phyloP scores from a whole-genome alignment of 495 filamentous ascomycete species.

The Halenospora varia region DNA sequence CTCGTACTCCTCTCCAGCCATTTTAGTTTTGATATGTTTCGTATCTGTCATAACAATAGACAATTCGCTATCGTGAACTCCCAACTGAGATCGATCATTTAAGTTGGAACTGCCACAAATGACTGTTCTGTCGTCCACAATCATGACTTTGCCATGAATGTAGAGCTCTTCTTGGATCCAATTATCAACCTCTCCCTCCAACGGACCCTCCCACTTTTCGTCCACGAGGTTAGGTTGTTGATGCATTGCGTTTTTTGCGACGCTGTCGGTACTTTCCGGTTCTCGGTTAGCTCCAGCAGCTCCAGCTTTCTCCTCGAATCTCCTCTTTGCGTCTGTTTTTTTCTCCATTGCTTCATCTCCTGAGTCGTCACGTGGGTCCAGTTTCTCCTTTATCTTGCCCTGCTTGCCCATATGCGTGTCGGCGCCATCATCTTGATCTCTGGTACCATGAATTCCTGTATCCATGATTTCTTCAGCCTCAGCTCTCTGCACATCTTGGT shows the following conservation, averaged over 20 bases:
- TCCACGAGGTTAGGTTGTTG: constrained; percentile 59
- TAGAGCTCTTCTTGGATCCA: constrained; percentile 96
- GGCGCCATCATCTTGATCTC: constrained; percentile 21
- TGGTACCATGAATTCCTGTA: constrained; percentile 46
- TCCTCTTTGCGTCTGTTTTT: constrained; percentile 50
- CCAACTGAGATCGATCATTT: constrained; percentile 90
- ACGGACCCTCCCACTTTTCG: constrained; percentile 67
- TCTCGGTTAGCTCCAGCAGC: constrained; percentile 39
- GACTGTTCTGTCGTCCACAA: constrained; percentile 75
- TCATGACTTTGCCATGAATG: constrained; percentile 83
- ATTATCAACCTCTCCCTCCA: constrained; percentile 72
- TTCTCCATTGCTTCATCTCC: constrained; percentile 39
- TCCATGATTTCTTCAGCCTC: constrained; percentile 84
- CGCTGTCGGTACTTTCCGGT: constrained; percentile 54
- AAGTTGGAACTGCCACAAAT: constrained; percentile 89
- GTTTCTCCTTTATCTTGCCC: constrained; percentile 3
- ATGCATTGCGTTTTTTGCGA: constrained; percentile 81
- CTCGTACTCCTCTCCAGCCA: constrained; percentile 73
- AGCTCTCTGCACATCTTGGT: constrained; percentile 79
- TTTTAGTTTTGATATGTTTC: constrained; percentile 62
- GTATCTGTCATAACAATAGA: constrained; percentile 89
- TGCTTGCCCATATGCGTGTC: constrained; percentile 23
- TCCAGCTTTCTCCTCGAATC: constrained; percentile 57
- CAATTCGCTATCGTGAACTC: constrained; percentile 88
- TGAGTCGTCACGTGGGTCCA: constrained; percentile 41